These are phyloP conservation scores for Tilletia walkeri DNA, from an alignment of 1,284 basidiomycete genomes.

Conservation along the genomic window DNA sequence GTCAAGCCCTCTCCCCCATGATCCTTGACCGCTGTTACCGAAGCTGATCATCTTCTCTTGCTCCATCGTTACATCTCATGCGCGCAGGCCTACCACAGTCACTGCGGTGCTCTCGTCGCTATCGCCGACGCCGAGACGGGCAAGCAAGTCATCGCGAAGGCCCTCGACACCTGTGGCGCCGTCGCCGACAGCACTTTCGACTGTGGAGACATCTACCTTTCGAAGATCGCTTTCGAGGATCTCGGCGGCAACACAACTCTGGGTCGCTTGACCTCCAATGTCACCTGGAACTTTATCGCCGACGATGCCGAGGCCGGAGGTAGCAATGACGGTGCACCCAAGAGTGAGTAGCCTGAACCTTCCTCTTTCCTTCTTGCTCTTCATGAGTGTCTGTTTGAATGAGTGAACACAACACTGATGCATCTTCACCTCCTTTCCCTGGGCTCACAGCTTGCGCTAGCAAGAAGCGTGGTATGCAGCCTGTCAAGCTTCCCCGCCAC, in stretches of 20 bases:
- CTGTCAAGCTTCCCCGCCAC: too few relatives aligned
- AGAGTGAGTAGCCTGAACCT: too few relatives aligned
- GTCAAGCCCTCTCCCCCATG: neutral
- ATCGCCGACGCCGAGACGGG: conserved; percentile 6
- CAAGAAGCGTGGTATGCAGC: too few relatives aligned
- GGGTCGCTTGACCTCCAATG: neutral
- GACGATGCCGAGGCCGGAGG: neutral
- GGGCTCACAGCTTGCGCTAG: too few relatives aligned
- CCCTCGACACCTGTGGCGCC: conserved; percentile 2
- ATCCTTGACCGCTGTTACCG: too few relatives aligned
- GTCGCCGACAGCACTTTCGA: neutral
- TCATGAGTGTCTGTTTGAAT: too few relatives aligned
- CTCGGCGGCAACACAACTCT: neutral
- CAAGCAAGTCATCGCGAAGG: neutral
- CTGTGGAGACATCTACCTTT: neutral
- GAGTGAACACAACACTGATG: too few relatives aligned
- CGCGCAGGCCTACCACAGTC: conserved; percentile 1
- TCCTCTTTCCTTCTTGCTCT: too few relatives aligned
- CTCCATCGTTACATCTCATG: neutral
- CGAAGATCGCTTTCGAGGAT: neutral
- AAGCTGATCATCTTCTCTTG: neutral
- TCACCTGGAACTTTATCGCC: neutral
- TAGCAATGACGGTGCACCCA: neutral
- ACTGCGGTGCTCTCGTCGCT: neutral
- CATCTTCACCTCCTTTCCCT: too few relatives aligned